Conservation (phyloP, 176 grass and related monocot species). For the Hordeum vulgare region DNA sequence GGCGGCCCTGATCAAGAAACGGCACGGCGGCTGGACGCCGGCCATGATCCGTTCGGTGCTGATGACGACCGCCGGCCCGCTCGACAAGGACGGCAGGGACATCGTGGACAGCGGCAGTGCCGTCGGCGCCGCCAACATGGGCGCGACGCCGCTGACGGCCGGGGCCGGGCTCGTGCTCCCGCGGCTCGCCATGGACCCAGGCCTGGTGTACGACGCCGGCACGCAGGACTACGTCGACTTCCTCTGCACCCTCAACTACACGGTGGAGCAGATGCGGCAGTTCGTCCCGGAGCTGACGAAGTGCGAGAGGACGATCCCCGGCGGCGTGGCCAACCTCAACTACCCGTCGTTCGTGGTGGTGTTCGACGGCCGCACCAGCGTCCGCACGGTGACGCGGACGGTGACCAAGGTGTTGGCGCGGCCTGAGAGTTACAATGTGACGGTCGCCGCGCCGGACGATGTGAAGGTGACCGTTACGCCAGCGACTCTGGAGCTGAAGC, state of each 20-base stretch:
- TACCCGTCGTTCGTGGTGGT: constrained; percentile 49
- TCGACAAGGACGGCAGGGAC: constrained; percentile 21
- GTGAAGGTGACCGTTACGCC: constrained; percentile 36
- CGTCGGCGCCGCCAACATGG: neutral
- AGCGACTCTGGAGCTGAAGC: constrained; percentile 33
- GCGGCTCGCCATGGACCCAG: neutral
- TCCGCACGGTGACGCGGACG: neutral
- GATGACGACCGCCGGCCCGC: constrained; percentile 36
- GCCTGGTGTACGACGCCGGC: neutral
- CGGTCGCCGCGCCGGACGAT: constrained; percentile 2
- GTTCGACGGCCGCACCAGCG: neutral
- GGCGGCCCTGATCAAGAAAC: constrained; percentile 41
- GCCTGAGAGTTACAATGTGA: constrained; percentile 22
- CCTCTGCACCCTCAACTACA: constrained; percentile 43
- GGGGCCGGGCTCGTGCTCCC: neutral
- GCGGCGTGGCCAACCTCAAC: constrained; percentile 28
- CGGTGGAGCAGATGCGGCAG: constrained; percentile 10
- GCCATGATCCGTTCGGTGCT: constrained; percentile 57
- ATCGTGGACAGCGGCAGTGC: neutral
- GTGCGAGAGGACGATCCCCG: constrained; percentile 1
- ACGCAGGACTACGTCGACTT: constrained; percentile 27
- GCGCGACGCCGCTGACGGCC: neutral
- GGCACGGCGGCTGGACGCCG: constrained; percentile 29
- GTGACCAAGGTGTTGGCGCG: constrained; percentile 26
- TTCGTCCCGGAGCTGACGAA: neutral